Percentiles rank a stretch among this genome's conserved stretches.
These are phyloP conservation scores for Eremochloa ophiuroides DNA, from an alignment of 176 grass and related monocot genomes.

Conservation along the genomic window DNA sequence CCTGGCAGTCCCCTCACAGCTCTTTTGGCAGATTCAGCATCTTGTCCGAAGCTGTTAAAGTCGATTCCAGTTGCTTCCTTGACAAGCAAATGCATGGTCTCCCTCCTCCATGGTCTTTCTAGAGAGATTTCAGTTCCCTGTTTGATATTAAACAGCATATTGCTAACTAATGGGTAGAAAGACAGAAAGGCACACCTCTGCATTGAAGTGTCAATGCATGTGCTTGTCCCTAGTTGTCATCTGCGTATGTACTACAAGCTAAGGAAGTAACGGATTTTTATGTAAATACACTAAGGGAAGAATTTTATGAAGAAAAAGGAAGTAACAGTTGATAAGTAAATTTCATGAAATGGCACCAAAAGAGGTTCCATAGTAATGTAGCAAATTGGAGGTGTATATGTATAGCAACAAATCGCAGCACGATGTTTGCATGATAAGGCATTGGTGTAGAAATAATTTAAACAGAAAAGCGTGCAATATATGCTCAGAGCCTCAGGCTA, in stretches of 20 bases:
- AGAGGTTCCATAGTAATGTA: not conserved
- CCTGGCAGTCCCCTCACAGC: constrained; percentile 45
- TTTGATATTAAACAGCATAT: constrained; percentile 22
- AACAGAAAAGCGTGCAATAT: constrained; percentile 5
- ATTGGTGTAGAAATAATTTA: constrained; percentile 3
- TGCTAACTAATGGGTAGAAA: constrained; percentile 1
- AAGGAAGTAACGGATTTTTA: constrained; percentile 4
- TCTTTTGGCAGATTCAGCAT: constrained; percentile 73
- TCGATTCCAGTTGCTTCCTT: constrained; percentile 85
- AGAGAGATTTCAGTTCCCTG: constrained; percentile 94
- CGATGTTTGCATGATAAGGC: not conserved
- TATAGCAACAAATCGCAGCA: constrained; percentile 3
- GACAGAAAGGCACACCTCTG: not conserved
- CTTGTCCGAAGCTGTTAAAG: constrained; percentile 55
- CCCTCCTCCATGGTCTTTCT: constrained; percentile 87
- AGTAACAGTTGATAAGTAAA: not conserved
- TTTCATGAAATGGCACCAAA: not conserved
- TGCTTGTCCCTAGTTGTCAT: not conserved
- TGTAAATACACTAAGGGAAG: no score
- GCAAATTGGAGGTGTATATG: not conserved
- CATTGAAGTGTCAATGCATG: not conserved
- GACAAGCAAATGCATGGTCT: constrained; percentile 97
- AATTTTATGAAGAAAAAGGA: no score
- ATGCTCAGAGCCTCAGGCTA: constrained; percentile 12
- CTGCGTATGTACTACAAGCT: not conserved